phyloP scores from a whole-genome alignment of 2,329 filamentous ascomycete genomes.

The Verticillium zaregamsianum region DNA sequence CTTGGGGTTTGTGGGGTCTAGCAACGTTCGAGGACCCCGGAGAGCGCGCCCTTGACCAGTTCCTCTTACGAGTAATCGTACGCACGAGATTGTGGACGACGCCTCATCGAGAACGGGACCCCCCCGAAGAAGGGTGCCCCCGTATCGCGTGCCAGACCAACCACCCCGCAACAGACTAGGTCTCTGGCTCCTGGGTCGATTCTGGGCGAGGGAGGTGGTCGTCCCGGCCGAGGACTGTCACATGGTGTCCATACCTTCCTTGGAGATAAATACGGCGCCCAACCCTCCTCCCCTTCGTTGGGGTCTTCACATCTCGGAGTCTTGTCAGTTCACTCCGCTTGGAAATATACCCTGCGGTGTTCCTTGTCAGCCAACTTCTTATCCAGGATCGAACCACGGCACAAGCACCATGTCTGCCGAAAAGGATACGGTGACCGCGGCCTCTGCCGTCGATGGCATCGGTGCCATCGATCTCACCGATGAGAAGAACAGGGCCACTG shows the following conservation, averaged over 20 bases:
- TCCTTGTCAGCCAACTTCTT: neutral
- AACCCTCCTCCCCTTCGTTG: neutral
- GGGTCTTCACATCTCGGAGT: neutral
- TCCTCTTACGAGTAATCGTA: neutral
- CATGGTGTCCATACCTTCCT: neutral
- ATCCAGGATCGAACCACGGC: neutral
- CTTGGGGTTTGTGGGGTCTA: neutral
- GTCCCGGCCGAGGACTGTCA: neutral
- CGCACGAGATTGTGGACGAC: neutral
- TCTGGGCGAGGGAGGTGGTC: neutral
- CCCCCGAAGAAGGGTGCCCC: neutral
- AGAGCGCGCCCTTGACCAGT: neutral
- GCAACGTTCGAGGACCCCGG: no score
- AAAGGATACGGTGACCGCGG: neutral
- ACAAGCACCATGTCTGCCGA: neutral
- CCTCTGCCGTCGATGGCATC: neutral
- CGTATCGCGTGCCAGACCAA: neutral
- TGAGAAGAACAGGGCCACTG: neutral
- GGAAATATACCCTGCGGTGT: neutral
- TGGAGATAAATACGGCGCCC: neutral
- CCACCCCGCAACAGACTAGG: neutral
- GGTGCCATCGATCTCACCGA: neutral
- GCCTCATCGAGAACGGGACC: neutral
- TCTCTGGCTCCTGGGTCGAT: neutral
- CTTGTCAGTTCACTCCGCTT: neutral